Evolutionary conservation across 352 stramenopile species (phyloP), one percentile per base, ranked within the genome.

Genomic region (Peronospora farinosa): DNA sequence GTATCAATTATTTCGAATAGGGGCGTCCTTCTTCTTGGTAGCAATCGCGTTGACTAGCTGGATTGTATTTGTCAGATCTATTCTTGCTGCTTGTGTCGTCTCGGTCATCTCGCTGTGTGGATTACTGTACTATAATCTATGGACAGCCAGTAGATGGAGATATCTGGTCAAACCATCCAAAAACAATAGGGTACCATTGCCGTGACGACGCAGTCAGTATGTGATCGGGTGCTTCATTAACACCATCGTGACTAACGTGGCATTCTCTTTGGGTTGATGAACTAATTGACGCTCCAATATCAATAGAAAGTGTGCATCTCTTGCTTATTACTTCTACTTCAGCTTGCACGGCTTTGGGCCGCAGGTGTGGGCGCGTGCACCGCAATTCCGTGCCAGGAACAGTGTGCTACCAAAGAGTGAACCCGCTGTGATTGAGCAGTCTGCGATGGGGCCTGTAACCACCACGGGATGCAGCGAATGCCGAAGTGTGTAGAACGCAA

Each of bases 331-430:
- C 19, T 57, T 43, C 13, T 55, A 51, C 41, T 50, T 54, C 38
- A 64, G 37, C 39, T 57, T 54, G 33, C 36, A 57, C 27, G 51
- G 41, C 47, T 63, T 57, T 33, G 61, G 56, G 38, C 47, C 51
- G 42, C 56, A 69, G 40, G 60, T 54, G 44, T 66, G 61, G 2
- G 55, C 77, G 30, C 68, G 69, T 31, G 77, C 77, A 15, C 78
- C 78, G 51, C 77, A 88, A 65, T 78, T 84, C 42, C 79, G 74
- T 21, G 81, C 81, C 15, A 92, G 51, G 41, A 72, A 78, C 16
- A 92, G 46, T 16, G 86, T 82, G 53, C 71, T 86, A 32, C 77
- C 78, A 57, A 92, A 92, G 33, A 92, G 67, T 43, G 78, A 79
- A 43, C 78, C 75, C 27, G 81, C 81, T 39, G 77, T 87, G 67